Evolutionary conservation across 495 filamentous ascomycete species (phyloP), one percentile per base, ranked within the genome.

Genomic region (Penicillium taxi): DNA sequence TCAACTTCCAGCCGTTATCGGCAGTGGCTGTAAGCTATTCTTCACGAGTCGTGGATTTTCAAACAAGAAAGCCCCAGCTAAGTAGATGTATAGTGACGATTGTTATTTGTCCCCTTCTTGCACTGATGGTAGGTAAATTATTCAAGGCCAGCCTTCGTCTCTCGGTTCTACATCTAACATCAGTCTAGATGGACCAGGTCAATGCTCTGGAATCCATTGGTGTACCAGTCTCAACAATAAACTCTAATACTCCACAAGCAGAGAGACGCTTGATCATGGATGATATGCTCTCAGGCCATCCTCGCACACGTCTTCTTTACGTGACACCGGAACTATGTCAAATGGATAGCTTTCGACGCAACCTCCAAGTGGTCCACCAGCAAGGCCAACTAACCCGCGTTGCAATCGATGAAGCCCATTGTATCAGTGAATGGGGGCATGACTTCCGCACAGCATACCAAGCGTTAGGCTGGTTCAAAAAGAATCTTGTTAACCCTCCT

Each of bases 361-460:
- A 78, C 28, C 64, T 96, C 6, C 68, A 67, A 35, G 67, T 80
- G 2, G 78, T 96, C n/a, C 69, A 95, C 53, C 57, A 72, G 29
- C 89, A 95, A 57, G 72, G 77, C 15, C 85, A 96, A 56, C 73
- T 96, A 4, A 77, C 81, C 8, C 78, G 90, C 7, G 76, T 96
- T 45, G 90, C 81, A 28, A 80, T 96, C 30, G 90, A 96, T 60
- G 90, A 96, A 63, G 90, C 90, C 9, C 90, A 96, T 55, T 96
- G 90, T 56, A 94, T 96, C 45, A 89, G 82, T 7, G 89, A 96
- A 78, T 96, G 90, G 90, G 90, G 90, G 12, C 89, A 96, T 55
- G 90, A 96, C 57, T 96, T 96, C 51, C 82, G 90, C n/a, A 83
- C 82, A 12, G 81, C 86, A 21, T 96, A 94, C 61, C 85, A 86